These are phyloP conservation scores for Teratosphaeria pseudoeucalypti DNA, from an alignment of 2,329 filamentous ascomycete species.

Conservation along the genomic window DNA sequence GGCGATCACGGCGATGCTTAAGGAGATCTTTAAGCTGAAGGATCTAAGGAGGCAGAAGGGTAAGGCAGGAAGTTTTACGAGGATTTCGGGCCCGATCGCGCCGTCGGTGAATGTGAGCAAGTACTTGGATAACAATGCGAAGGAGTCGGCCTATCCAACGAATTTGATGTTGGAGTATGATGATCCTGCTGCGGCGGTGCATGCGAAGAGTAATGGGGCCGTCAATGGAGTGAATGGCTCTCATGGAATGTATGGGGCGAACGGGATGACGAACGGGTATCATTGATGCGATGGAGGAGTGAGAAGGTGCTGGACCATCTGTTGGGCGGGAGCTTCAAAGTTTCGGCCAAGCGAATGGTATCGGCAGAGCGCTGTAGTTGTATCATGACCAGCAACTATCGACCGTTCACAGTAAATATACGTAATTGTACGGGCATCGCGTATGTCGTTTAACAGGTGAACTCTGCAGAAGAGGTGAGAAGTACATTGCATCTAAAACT, in stretches of 20 bases:
- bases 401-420: too few species aligned
- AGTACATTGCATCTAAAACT: too few species aligned
- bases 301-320: too few species aligned
- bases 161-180: slow-evolving; percentile 35
- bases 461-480: too few species aligned
- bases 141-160: slow-evolving; percentile 37
- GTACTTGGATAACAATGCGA: slow-evolving; percentile 40
- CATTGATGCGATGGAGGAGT: background rate
- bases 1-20: slow-evolving; percentile 32
- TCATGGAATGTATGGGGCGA: background rate
- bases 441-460: too few species aligned
- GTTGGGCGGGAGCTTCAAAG: too few species aligned
- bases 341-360: too few species aligned
- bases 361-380: too few species aligned
- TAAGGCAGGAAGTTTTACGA: slow-evolving; percentile 30
- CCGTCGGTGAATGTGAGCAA: slow-evolving; percentile 37
- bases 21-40: slow-evolving; percentile 37
- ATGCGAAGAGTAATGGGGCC: background rate
- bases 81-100: slow-evolving; percentile 36
- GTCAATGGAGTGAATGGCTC: background rate
- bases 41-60: slow-evolving; percentile 31
- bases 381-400: too few species aligned
- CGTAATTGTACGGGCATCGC: too few species aligned
- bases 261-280: background rate
- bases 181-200: slow-evolving; percentile 3